Evolutionary conservation across 1,284 basidiomycete genomes (phyloP), one percentile per base, ranked within the genome.

Genomic region (Volvariella volvacea): DNA sequence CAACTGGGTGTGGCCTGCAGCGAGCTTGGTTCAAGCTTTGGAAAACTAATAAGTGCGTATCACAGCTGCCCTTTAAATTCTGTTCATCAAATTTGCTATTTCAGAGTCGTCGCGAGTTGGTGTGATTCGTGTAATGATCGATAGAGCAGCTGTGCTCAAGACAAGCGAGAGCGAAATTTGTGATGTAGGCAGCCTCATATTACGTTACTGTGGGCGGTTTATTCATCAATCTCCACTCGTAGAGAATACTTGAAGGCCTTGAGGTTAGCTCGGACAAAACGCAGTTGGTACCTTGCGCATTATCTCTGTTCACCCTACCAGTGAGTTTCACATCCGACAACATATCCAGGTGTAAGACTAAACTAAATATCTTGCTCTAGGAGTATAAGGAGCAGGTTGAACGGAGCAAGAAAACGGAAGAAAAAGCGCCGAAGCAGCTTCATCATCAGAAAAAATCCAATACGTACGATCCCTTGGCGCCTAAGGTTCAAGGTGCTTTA

Each of bases 401-500:
- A 41, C 45, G 49, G 16, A 42, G 15, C 33, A 47, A 31, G 30
- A 40, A 43, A 43, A 21, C 41, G 52, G 52, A 53, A 51, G 54
- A 50, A 43, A 51, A 50, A n/a, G n/a, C n/a, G 37, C 46, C 44
- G 17, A 48, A 48, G 14, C 41, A 49, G 20, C 42, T 39, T 19
- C 49, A 46, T 52, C 47, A 50, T 43, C 48, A 49, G 51, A 52
- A 47, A 46, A 44, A 53, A 15, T 19, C 53, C 22, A 50, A 47
- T 1, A 39, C 6, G 6, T 51, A 48, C 16, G 49, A 59, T 42
- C 48, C 48, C 2, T 48, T 59, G 34, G 81, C 80, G 56, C 80
- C 82, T 3, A 88, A 80, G 53, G 76, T 86, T n/a, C 91, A 92
- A 60, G 93, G 93, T 1, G 88, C 89, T 6, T 61, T 95, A 9